A percentile compares a stretch with the other conserved stretches of the same genome.
Conservation (phyloP, 148 eudicot species). For the Amaranthus hypochondriacus region DNA sequence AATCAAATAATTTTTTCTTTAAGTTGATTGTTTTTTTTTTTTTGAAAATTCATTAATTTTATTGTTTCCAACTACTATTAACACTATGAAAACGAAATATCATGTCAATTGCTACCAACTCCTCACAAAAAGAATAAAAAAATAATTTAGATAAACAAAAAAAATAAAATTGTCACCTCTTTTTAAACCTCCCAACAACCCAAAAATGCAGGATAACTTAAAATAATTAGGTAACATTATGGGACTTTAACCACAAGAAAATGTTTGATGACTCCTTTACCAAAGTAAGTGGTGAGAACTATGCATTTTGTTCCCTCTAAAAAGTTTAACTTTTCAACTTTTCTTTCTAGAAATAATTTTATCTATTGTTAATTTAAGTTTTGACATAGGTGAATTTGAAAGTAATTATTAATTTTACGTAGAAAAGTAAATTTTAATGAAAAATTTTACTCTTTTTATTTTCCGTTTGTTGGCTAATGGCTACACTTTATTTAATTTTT, state of each 20-base stretch:
- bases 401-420: no score
- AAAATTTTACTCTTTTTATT: no score
- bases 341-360: constrained; percentile 12
- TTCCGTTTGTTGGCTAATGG: no score
- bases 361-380: background rate
- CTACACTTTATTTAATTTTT: constrained; percentile 14
- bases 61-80: constrained; percentile 11
- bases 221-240: constrained; percentile 35
- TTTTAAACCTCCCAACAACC: constrained; percentile 5
- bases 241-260: constrained; percentile 37
- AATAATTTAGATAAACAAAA: background rate
- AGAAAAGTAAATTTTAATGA: no score
- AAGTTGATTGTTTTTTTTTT: background rate
- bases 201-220: constrained; percentile 27
- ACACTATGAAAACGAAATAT: background rate
- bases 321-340: constrained; percentile 15
- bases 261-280: constrained; percentile 23
- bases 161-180: background rate
- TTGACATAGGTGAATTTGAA: no score
- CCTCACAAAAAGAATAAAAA: background rate
- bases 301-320: constrained; percentile 28
- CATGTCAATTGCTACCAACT: constrained; percentile 9
- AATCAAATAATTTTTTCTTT: background rate
- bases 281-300: constrained; percentile 26
- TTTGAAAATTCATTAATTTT: no score